A percentile compares a stretch with the other conserved stretches of the same genome.
Conservation (phyloP, 129 eudicot genomes). For the Artemisia annua region DNA sequence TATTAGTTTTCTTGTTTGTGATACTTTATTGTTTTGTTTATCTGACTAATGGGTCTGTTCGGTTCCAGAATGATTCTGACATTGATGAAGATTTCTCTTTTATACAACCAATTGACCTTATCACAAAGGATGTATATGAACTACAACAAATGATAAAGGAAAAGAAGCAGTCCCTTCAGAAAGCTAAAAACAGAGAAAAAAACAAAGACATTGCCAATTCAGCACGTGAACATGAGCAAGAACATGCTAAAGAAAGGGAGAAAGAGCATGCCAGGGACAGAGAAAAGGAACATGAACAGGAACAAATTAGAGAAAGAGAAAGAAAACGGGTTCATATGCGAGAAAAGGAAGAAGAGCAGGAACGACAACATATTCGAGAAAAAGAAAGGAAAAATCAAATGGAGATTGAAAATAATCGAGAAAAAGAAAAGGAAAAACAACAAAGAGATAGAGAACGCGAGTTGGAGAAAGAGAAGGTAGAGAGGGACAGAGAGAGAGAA, state of each 20-base stretch:
- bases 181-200: slow-evolving; percentile 50
- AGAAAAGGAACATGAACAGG: slow-evolving; percentile 48
- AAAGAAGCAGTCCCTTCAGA: slow-evolving; percentile 52
- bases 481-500: slow-evolving; percentile 50
- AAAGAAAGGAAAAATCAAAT: slow-evolving; percentile 42
- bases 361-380: slow-evolving; percentile 35
- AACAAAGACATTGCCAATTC: slow-evolving; percentile 45
- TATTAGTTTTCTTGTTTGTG: slow-evolving; percentile 1
- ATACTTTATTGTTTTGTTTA: not conserved
- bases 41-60: slow-evolving; percentile 32
- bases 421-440: slow-evolving; percentile 61
- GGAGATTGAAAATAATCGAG: slow-evolving; percentile 42
- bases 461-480: slow-evolving; percentile 42
- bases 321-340: slow-evolving; percentile 31
- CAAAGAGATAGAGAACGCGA: slow-evolving; percentile 59
- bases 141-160: slow-evolving; percentile 77
- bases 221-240: slow-evolving; percentile 50
- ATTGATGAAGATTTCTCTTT: slow-evolving; percentile 88
- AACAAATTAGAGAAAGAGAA: slow-evolving; percentile 40
- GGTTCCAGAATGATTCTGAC: slow-evolving; percentile 72
- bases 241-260: slow-evolving; percentile 45
- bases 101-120: slow-evolving; percentile 86
- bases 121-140: slow-evolving; percentile 80
- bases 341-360: slow-evolving; percentile 38
- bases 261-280: slow-evolving; percentile 41